These are phyloP conservation scores for Aureobasidium musti DNA, from an alignment of 2,329 filamentous ascomycete species.

Conservation along the genomic window DNA sequence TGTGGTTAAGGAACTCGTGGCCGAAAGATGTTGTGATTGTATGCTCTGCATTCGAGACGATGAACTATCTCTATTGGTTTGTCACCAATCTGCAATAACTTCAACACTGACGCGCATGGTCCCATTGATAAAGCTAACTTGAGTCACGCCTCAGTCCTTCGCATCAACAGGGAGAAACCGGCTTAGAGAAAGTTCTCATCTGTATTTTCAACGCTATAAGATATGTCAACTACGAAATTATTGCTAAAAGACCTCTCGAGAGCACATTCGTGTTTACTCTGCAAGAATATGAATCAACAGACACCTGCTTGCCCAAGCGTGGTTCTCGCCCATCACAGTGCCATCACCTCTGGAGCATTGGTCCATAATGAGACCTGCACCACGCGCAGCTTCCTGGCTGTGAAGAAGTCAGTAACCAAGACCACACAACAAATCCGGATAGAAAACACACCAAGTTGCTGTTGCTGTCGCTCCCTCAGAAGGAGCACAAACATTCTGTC, in stretches of 20 bases:
- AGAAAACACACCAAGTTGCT: background rate
- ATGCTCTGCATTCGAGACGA: too few species aligned
- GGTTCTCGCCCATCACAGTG: conserved; percentile 1
- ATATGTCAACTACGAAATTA: background rate
- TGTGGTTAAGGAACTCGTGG: too few species aligned
- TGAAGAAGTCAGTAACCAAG: background rate
- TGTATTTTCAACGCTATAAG: too few species aligned
- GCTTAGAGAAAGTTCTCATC: too few species aligned
- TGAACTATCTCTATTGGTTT: too few species aligned
- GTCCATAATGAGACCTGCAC: conserved; percentile 6
- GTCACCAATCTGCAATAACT: too few species aligned
- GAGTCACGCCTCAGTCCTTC: too few species aligned
- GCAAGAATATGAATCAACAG: background rate
- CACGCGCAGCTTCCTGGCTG: conserved; percentile 4
- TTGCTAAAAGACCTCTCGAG: background rate
- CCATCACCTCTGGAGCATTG: conserved; percentile 3
- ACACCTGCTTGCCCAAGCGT: background rate
- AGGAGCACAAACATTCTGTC: background rate
- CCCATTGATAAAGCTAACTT: too few species aligned
- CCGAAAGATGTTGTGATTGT: too few species aligned
- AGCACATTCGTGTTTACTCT: background rate
- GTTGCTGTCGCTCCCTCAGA: background rate
- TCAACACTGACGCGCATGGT: too few species aligned
- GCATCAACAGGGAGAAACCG: too few species aligned
- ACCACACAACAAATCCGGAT: too few species aligned